A percentile compares a stretch with the other conserved stretches of the same genome.
These are phyloP conservation scores for Vickermania spadyakhi DNA, from an alignment of 208 protist genomes.

Conservation along the genomic window DNA sequence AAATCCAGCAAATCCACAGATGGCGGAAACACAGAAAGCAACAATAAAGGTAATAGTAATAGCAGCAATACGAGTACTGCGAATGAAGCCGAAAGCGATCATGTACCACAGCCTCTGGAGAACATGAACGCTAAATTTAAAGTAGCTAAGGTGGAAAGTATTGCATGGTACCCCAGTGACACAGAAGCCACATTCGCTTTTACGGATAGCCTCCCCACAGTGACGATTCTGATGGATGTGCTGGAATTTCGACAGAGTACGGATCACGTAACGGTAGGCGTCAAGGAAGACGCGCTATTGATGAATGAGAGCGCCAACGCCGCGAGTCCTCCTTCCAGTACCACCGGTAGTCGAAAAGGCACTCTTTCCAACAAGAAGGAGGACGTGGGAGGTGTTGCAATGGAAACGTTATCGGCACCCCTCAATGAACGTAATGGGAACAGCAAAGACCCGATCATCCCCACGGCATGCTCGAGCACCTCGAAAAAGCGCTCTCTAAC, in stretches of 20 bases:
- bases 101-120: neutral
- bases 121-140: slow-evolving; percentile 41
- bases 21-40: neutral
- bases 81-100: too few species aligned
- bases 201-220: slow-evolving; percentile 38
- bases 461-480: too few species aligned
- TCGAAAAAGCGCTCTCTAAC: too few species aligned
- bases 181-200: slow-evolving; percentile 68
- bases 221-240: slow-evolving; percentile 74
- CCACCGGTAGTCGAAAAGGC: too few species aligned
- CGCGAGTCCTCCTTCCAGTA: slow-evolving; percentile 27
- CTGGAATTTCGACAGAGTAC: slow-evolving; percentile 55
- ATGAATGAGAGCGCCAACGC: slow-evolving; percentile 13
- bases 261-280: slow-evolving; percentile 11
- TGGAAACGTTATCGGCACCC: too few species aligned
- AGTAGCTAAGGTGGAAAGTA: slow-evolving; percentile 56
- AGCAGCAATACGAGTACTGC: too few species aligned
- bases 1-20: neutral
- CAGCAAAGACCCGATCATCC: too few species aligned
- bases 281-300: neutral
- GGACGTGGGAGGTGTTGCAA: too few species aligned
- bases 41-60: too few species aligned
- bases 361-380: too few species aligned
- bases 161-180: slow-evolving; percentile 64
- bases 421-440: too few species aligned